Evolutionary conservation across 108 stramenopile species (phyloP).

Genomic region (Cyclotella baltica): DNA sequence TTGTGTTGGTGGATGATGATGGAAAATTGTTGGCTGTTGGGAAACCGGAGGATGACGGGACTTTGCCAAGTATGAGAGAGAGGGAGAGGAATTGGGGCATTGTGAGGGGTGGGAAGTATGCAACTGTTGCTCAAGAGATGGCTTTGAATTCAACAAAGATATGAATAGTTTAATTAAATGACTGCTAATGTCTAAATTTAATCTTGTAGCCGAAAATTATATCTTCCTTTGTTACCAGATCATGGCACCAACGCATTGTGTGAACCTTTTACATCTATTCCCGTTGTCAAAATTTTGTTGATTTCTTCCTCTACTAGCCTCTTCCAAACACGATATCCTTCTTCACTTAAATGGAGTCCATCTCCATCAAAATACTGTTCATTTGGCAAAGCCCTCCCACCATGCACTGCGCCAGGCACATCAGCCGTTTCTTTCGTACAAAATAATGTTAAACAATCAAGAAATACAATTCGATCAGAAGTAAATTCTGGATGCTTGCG

Average conservation of each 20-base stretch:
- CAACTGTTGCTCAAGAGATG: constrained; percentile 66
- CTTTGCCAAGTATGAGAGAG: constrained; percentile 72
- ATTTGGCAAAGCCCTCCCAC: constrained; percentile 68
- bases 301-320: constrained; percentile 54
- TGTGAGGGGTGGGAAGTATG: constrained; percentile 85
- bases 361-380: constrained; percentile 64
- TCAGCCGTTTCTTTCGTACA: constrained; percentile 58
- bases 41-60: constrained; percentile 50
- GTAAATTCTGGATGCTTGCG: constrained; percentile 28
- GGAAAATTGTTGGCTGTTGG: constrained; percentile 61
- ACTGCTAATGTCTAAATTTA: neutral
- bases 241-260: neutral
- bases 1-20: constrained; percentile 91
- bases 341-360: constrained; percentile 69
- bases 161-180: neutral
- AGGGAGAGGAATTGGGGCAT: constrained; percentile 84
- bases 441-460: constrained; percentile 80
- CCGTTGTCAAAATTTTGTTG: constrained; percentile 8
- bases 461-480: constrained; percentile 37
- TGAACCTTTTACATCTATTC: neutral
- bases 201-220: neutral
- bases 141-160: constrained; percentile 50
- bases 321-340: constrained; percentile 80
- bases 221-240: neutral
- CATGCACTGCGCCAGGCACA: constrained; percentile 62